Evolutionary conservation across 2,329 filamentous ascomycete genomes (phyloP).

Genomic region (Chaetomiaceae sp.): DNA sequence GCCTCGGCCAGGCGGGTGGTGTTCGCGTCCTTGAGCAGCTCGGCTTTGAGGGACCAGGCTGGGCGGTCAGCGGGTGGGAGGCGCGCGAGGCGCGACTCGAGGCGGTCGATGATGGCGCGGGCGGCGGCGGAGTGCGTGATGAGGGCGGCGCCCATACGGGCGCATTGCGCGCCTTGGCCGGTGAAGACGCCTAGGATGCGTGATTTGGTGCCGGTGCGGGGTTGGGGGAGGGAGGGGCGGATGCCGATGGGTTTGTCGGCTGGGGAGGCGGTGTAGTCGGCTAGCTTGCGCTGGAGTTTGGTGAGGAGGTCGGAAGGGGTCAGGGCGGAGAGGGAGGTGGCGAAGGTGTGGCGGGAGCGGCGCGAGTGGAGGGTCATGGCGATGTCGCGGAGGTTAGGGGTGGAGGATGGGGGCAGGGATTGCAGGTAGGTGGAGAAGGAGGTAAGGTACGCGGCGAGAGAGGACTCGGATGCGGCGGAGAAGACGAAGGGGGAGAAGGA

Average conservation of each 20-base stretch:
- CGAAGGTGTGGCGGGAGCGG: not conserved
- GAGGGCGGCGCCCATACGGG: conserved; percentile 27
- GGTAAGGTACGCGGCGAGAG: not conserved
- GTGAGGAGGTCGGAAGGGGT: not conserved
- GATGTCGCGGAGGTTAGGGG: conserved; percentile 4
- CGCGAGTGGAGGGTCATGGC: conserved; percentile 8
- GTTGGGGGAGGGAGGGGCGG: not conserved
- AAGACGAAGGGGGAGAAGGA: conserved; percentile 6
- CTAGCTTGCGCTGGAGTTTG: not conserved
- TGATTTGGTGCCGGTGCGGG: not conserved
- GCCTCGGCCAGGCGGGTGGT: too few relatives aligned
- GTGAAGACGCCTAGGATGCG: conserved; percentile 25
- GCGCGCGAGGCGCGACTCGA: not conserved
- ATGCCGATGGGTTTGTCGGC: not conserved
- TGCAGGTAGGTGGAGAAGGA: conserved; percentile 1
- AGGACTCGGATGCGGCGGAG: conserved; percentile 6
- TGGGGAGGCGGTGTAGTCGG: too few relatives aligned
- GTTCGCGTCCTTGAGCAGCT: conserved; percentile 6
- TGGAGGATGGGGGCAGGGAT: not conserved
- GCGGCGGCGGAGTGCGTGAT: conserved; percentile 8
- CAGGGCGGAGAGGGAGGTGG: not conserved
- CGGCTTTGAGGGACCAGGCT: conserved; percentile 11
- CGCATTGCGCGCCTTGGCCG: conserved; percentile 30
- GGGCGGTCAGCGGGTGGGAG: conserved; percentile 11
- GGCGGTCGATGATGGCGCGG: not conserved